phyloP scores from a whole-genome alignment of 208 protist species.

The Balamuthia mandrillaris region DNA sequence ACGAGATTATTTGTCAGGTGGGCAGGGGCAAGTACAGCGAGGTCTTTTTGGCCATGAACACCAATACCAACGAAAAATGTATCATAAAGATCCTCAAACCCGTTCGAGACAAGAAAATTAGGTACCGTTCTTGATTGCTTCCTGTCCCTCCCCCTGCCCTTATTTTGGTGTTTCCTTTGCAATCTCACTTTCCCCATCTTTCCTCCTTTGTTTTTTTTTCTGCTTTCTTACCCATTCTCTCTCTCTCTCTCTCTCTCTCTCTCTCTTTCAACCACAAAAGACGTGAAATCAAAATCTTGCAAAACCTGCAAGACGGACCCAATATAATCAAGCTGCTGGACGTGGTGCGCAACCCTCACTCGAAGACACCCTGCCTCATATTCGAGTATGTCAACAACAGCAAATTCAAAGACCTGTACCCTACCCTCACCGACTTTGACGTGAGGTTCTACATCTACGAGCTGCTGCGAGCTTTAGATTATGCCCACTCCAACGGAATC shows the following conservation, averaged over 20 bases:
- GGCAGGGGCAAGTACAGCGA: constrained; percentile 98
- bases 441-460: constrained; percentile 98
- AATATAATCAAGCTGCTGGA: constrained; percentile 98
- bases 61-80: constrained; percentile 81
- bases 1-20: constrained; percentile 93
- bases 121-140: not conserved
- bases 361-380: constrained; percentile 94
- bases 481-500: constrained; percentile 94
- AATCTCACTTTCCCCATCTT: not conserved
- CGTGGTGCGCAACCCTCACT: constrained; percentile 88
- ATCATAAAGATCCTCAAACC: constrained; percentile 91
- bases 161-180: not conserved
- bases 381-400: constrained; percentile 98
- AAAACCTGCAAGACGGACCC: constrained; percentile 94
- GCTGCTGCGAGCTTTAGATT: constrained; percentile 88
- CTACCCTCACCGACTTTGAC: constrained; percentile 91
- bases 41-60: constrained; percentile 94
- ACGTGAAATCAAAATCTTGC: constrained; percentile 95
- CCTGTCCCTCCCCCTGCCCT: not conserved
- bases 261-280: not conserved
- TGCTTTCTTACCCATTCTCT: not conserved
- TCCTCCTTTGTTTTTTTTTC: not conserved
- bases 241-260: not conserved
- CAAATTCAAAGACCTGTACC: constrained; percentile 88
- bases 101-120: constrained; percentile 56